Evolutionary conservation across 768 basidiomycete genomes (phyloP).

Genomic region (Mrakia hoshinonis): DNA sequence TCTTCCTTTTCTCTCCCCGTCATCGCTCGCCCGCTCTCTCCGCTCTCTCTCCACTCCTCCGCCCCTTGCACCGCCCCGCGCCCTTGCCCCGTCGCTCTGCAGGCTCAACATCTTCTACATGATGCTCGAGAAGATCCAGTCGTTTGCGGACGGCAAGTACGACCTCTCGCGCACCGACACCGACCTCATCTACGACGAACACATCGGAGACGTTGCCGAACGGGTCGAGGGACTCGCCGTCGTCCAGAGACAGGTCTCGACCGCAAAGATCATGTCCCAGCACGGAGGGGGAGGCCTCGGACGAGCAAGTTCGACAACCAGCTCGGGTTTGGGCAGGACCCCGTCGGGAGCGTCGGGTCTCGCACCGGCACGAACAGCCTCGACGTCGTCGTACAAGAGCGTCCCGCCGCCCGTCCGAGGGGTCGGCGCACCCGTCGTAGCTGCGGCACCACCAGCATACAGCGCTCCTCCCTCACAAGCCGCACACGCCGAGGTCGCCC

Average conservation of each 20-base stretch:
- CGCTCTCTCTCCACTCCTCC: background rate
- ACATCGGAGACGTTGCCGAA: slow-evolving; percentile 73
- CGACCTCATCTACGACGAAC: slow-evolving; percentile 63
- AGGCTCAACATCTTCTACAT: slow-evolving; percentile 86
- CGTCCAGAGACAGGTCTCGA: slow-evolving; percentile 72
- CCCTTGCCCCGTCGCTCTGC: no score
- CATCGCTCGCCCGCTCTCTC: background rate
- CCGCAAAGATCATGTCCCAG: slow-evolving; percentile 43
- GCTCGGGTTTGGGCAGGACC: slow-evolving; percentile 32
- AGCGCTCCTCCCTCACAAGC: slow-evolving; percentile 46
- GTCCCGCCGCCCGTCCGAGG: slow-evolving; percentile 12
- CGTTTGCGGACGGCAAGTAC: slow-evolving; percentile 68
- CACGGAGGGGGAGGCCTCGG: slow-evolving; percentile 40
- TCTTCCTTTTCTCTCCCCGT: background rate
- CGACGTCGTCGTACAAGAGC: slow-evolving; percentile 19
- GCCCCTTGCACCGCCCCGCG: no score
- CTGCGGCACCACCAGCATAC: slow-evolving; percentile 49
- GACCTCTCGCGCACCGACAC: slow-evolving; percentile 60
- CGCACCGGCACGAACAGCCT: slow-evolving; percentile 11
- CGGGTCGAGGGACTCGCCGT: slow-evolving; percentile 70
- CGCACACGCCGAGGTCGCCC: slow-evolving; percentile 31
- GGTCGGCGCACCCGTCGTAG: slow-evolving; percentile 23
- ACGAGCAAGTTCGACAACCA: slow-evolving; percentile 47
- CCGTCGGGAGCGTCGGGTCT: slow-evolving; percentile 28
- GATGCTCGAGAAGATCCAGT: slow-evolving; percentile 84